Evolutionary conservation across 2,329 filamentous ascomycete species (phyloP), one percentile per base, ranked within the genome.

Genomic region (Dactylella cylindrospora): DNA sequence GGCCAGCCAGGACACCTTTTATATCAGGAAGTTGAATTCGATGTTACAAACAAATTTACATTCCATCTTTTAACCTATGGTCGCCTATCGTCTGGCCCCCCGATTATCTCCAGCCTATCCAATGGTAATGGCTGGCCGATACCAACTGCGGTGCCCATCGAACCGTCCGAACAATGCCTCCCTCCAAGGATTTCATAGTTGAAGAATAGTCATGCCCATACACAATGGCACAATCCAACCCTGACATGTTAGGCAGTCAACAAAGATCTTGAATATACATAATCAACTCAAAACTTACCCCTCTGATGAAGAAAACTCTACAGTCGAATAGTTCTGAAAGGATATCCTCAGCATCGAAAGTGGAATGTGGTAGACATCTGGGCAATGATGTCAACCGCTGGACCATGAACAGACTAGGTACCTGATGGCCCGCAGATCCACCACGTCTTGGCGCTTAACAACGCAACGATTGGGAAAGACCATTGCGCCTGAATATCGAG

Each of bases 11-110:
- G 44, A 49, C 57, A 43, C 57, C 49, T 62, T 50, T 62, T 62
- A 32, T 33, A 62, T 62, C 38, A 25, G 57, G 57, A 54, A 62
- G 57, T 38, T 62, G 49, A n/a, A n/a, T n/a, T n/a, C n/a, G n/a
- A n/a, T n/a, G n/a, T n/a, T 17, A n/a, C 23, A 53, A 53, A 31
- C 26, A 41, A 49, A 47, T 33, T 29, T 45, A 52, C 40, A 52
- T 51, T 61, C 47, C 47, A 36, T 43, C 55, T 47, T 52, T 17
- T 25, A 43, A 53, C 55, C 55, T 61, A 43, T 38, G 22, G 43
- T 36, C 49, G 57, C 35, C 50, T 52, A 54, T 53, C 57, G 46
- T 53, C 40, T 61, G 36, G 32, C 46, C 52, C 44, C 52, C 38
- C 38, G 22, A 47, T 29, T 28, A 36, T 49, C 19, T 29, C 25